phyloP scores from a whole-genome alignment of 768 basidiomycete genomes.

The Fibroporia radiculosa region DNA sequence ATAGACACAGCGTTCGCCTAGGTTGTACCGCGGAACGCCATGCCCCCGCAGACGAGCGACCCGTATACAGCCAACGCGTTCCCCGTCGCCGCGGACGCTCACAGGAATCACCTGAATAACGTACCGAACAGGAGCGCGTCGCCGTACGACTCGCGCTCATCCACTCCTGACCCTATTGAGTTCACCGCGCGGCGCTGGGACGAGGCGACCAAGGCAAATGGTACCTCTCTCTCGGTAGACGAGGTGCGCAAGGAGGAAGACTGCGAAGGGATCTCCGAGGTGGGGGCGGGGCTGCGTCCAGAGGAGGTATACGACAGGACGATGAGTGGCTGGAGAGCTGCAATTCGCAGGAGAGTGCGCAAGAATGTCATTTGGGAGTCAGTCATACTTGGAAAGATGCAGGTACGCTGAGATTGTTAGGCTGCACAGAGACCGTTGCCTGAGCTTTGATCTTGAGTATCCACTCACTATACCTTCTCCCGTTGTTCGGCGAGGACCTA shows the following conservation, averaged over 20 bases:
- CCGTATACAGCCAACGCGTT: no score
- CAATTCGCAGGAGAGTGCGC: constrained; percentile 47
- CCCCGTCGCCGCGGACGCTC: background rate
- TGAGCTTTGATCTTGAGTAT: constrained; percentile 14
- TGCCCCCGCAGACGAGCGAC: no score
- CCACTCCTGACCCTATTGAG: constrained; percentile 11
- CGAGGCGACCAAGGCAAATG: constrained; percentile 1
- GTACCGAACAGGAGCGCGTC: background rate
- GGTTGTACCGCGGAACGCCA: no score
- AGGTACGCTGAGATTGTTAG: constrained; percentile 32
- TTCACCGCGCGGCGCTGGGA: background rate
- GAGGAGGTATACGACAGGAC: constrained; percentile 57
- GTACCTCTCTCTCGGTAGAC: background rate
- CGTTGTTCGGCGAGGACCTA: no score
- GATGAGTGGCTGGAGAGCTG: constrained; percentile 59
- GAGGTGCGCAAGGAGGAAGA: constrained; percentile 4
- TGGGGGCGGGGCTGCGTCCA: constrained; percentile 21
- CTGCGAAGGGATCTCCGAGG: constrained; percentile 5
- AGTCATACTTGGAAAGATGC: constrained; percentile 52
- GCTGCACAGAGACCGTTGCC: background rate
- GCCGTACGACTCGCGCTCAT: constrained; percentile 9
- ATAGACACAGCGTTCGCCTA: no score
- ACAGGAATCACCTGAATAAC: background rate
- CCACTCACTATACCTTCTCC: no score
- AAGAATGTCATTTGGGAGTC: constrained; percentile 52